These are phyloP conservation scores for Termitomyces sp. DNA, from an alignment of 768 basidiomycete genomes.

Conservation along the genomic window DNA sequence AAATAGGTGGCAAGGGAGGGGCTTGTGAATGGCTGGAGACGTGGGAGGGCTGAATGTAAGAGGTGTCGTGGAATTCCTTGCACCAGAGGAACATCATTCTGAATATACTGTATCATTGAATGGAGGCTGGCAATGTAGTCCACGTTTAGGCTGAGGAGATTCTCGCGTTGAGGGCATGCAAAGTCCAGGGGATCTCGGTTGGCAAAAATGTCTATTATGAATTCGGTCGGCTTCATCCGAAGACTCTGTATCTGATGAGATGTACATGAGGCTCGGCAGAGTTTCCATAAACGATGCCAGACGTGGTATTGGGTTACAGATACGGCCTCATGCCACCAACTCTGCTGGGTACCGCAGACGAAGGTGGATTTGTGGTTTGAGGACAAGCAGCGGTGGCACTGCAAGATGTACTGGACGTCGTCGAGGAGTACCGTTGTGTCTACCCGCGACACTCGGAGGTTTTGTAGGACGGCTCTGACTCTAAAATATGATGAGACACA, in stretches of 20 bases:
- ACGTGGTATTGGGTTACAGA: slow-evolving; percentile 1
- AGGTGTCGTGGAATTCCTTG: background rate
- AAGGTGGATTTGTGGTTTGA: background rate
- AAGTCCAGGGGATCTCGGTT: slow-evolving; percentile 10
- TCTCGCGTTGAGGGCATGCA: too few relatives aligned
- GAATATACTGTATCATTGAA: background rate
- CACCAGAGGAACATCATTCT: background rate
- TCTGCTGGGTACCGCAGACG: background rate
- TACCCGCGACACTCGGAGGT: background rate
- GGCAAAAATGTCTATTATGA: slow-evolving; percentile 16
- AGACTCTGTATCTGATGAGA: background rate
- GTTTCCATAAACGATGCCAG: slow-evolving; percentile 13
- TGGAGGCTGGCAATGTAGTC: slow-evolving; percentile 1
- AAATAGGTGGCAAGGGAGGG: too few relatives aligned
- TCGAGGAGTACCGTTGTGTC: slow-evolving; percentile 7
- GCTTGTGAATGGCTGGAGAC: too few relatives aligned
- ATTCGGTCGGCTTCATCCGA: background rate
- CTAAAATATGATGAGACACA: background rate
- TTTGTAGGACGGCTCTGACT: background rate
- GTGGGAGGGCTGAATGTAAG: too few relatives aligned
- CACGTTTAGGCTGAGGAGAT: too few relatives aligned
- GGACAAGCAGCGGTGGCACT: too few relatives aligned
- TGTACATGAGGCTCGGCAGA: slow-evolving; percentile 16
- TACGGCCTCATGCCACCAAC: background rate
- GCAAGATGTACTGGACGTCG: slow-evolving; percentile 15